Base-by-base conservation (phyloP, 2,329 filamentous ascomycete species). In the Scortechinia acanthostroma region DNA sequence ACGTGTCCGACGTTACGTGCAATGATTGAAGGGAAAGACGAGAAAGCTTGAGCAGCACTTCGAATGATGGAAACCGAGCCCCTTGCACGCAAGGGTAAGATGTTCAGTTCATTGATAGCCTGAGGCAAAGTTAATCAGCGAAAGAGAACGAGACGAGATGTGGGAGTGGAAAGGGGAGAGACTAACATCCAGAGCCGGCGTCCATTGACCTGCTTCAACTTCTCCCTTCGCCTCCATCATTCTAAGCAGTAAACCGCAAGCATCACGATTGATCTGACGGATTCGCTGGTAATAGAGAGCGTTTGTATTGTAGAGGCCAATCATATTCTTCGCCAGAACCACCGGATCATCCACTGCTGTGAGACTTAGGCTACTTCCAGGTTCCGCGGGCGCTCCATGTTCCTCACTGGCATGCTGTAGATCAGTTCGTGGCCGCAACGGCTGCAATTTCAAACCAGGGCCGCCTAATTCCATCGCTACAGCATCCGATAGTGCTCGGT, bases 281-380 rank as follows among this genome's bases (percentile, higher is more conserved):
- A 87, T 81, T 51, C 76, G 75, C 43, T 73, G 66, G 53, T 72
- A 76, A 60, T 81, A 82, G 52, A 80, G 69, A 17, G 70, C 71
- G 53, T 83, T 78, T 43, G 64, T 65, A 47, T 76, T 69, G 62
- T 88, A 88, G 33, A 87, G 64, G 4, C 64, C 58, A 25, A 73
- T 72, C 65, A 88, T 84, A 51, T 77, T 80, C 48, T 67, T 65
- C 4, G 82, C 82, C 35, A 88, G 64, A 43, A 74, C 64, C 28
- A 79, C 68, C 0, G 84, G 83, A 48, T 87, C 80, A 50, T 87
- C 82, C 19, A 86, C 77, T 4, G 80, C 71, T 3, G 81, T 82
- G 53, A 88, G 63, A 55, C 80, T 86, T 42, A 76, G 62, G 47
- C 71, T 74, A 46, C 65, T 69, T 40, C 35, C 35, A 13, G 35